Base-by-base conservation (phyloP, 2,329 filamentous ascomycete species). In the Penicillium sp. region DNA sequence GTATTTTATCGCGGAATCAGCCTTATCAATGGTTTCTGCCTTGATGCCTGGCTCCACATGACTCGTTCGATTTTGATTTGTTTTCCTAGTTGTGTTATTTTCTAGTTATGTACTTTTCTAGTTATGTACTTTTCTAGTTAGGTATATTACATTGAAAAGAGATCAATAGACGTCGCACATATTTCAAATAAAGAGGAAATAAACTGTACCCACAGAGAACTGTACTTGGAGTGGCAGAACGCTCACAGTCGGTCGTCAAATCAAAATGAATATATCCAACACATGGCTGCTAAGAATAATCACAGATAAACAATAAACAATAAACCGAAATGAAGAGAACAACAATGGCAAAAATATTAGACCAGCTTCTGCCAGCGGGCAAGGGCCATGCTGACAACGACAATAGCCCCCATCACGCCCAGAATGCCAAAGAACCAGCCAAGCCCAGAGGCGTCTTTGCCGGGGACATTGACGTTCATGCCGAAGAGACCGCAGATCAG, bases 401-500 rank as follows among this genome's bases (percentile, higher is more conserved):
- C 66, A 50, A 75, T 68, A 18, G 63, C 57, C 9, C 55, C 64
- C 60, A 76, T 74, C 38, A 71, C 62, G 3, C 74, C 73, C 11
- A 76, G 36, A 49, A 76, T 75, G 8, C 73, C 73, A 59, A 74
- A 75, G 57, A 75, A 77, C 74, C 74, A 76, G 6, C 52, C 62
- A 20, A 74, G 59, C 3, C 66, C 63, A 0, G 55, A 55, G 7
- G 46, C 44, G 32, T 66, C 46, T 49, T 60, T 50, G 16, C 74
- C 74, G 4, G 74, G 74, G 3, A 77, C 69, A 23, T 64, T 56
- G 13, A 77, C 73, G 51, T 77, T 77, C 74, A 77, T 77, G 14
- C 74, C 74, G 51, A 76, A 77, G 31, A 76, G 63, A 65, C 73
- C 75, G 49, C 88, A 94, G 52, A 97, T 83, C 55, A 98, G 75